Percentiles rank a stretch among this genome's conserved stretches.
Evolutionary conservation across 2,329 filamentous ascomycete species (phyloP).

Genomic region (Triangularia setosa): DNA sequence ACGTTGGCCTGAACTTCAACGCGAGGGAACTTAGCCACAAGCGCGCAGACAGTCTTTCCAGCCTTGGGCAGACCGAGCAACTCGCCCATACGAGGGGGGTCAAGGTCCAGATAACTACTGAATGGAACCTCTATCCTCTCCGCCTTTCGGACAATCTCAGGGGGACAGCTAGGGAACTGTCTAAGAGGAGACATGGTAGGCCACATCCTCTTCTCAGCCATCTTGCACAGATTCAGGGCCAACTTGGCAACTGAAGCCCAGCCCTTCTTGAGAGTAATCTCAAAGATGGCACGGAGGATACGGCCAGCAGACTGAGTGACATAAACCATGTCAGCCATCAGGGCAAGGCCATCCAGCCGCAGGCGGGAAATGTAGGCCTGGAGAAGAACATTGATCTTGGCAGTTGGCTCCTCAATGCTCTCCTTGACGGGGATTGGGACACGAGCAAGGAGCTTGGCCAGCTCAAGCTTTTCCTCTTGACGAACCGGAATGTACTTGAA

Average conservation of each 20-base stretch:
- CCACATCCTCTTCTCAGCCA: constrained; percentile 99
- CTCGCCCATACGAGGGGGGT: constrained; percentile 94
- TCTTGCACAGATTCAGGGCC: constrained; percentile 92
- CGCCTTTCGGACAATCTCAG: constrained; percentile 85
- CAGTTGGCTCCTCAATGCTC: constrained; percentile 91
- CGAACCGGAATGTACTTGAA: constrained; percentile 99
- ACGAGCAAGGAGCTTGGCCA: constrained; percentile 82
- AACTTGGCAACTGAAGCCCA: constrained; percentile 93
- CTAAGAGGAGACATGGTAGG: constrained; percentile 94
- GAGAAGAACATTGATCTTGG: constrained; percentile 95
- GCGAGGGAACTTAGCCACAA: constrained; percentile 89
- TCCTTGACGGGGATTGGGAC: constrained; percentile 98
- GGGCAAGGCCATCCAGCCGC: constrained; percentile 84
- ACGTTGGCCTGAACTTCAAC: constrained; percentile 90
- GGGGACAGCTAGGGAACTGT: constrained; percentile 78
- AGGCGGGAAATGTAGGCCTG: constrained; percentile 96
- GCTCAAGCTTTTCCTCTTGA: constrained; percentile 94
- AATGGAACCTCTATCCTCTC: constrained; percentile 94
- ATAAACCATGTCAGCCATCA: constrained; percentile 99
- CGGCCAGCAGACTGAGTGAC: constrained; percentile 96
- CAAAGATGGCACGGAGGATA: constrained; percentile 92
- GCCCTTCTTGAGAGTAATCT: constrained; percentile 95
- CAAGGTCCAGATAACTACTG: constrained; percentile 91
- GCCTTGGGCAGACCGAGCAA: constrained; percentile 86
- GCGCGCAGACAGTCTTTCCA: constrained; percentile 76